Conservation (phyloP, 2,329 filamentous ascomycete genomes). For the Allantophomopsis cytisporea region DNA sequence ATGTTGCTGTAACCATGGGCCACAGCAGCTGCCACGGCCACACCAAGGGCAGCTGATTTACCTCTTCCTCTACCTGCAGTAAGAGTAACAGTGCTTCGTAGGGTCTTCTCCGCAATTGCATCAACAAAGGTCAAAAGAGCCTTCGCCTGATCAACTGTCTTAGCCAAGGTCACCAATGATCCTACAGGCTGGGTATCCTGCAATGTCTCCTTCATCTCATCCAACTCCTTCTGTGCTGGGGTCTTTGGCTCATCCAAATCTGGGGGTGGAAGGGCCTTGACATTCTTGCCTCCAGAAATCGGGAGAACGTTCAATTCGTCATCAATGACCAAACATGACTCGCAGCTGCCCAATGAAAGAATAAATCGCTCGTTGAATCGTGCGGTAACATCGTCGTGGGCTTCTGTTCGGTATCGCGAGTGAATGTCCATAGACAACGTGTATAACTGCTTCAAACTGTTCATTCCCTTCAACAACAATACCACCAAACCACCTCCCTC, state of each 20-base stretch:
- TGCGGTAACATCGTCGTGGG: slow-evolving; percentile 86
- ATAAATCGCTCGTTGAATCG: slow-evolving; percentile 98
- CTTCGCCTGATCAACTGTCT: slow-evolving; percentile 91
- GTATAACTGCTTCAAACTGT: slow-evolving; percentile 91
- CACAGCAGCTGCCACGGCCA: slow-evolving; percentile 86
- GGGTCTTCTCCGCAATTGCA: slow-evolving; percentile 88
- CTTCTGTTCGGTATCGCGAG: slow-evolving; percentile 89
- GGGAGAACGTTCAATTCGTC: slow-evolving; percentile 96
- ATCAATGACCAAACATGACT: slow-evolving; percentile 88
- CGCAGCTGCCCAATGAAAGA: slow-evolving; percentile 86
- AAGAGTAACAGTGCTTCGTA: slow-evolving; percentile 83
- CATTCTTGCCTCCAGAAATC: slow-evolving; percentile 87
- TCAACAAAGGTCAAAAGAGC: slow-evolving; percentile 94
- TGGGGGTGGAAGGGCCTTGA: slow-evolving; percentile 67
- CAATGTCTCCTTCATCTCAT: slow-evolving; percentile 75
- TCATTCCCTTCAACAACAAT: slow-evolving; percentile 89
- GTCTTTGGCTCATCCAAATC: slow-evolving; percentile 63
- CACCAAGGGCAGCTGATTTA: slow-evolving; percentile 91
- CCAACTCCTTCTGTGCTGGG: slow-evolving; percentile 61
- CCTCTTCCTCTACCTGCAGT: slow-evolving; percentile 90
- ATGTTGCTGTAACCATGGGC: slow-evolving; percentile 98
- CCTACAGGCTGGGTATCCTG: slow-evolving; percentile 79
- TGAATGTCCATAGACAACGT: slow-evolving; percentile 97
- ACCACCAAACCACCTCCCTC: slow-evolving; percentile 90
- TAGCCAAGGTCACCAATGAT: slow-evolving; percentile 69